Percentiles rank a stretch among this genome's conserved stretches.
These are phyloP conservation scores for Rhizoctonia solani DNA, from an alignment of 1,284 basidiomycete genomes.

Conservation along the genomic window DNA sequence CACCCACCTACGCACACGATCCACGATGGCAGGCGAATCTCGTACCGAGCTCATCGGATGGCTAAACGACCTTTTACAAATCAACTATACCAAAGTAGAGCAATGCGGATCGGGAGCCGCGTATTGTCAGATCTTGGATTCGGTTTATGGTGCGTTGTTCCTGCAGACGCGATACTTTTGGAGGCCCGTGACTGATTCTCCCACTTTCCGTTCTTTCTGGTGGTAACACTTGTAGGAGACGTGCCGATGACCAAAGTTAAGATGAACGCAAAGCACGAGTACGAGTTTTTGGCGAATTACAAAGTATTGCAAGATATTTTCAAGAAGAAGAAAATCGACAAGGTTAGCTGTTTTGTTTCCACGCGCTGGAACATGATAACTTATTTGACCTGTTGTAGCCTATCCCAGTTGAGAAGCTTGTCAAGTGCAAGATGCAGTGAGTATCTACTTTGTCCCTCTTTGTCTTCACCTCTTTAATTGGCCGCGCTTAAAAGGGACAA, in stretches of 20 bases:
- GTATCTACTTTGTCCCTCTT: constrained; percentile 44
- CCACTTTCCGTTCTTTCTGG: too few relatives aligned
- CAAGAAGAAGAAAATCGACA: constrained; percentile 89
- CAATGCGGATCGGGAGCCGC: constrained; percentile 91
- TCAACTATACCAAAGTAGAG: constrained; percentile 92
- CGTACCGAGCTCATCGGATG: constrained; percentile 89
- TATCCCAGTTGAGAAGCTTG: constrained; percentile 88
- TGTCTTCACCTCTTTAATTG: neutral
- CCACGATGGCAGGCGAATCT: constrained; percentile 57
- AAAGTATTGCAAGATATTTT: constrained; percentile 92
- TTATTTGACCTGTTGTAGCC: too few relatives aligned
- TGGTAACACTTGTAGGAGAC: constrained; percentile 68
- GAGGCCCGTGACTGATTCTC: too few relatives aligned
- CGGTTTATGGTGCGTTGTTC: constrained; percentile 73
- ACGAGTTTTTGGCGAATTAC: constrained; percentile 94
- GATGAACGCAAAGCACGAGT: constrained; percentile 93
- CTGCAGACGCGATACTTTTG: constrained; percentile 7
- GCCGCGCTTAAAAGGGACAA: constrained; percentile 70
- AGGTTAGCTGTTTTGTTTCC: constrained; percentile 58
- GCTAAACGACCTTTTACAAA: constrained; percentile 91
- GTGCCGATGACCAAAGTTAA: constrained; percentile 87
- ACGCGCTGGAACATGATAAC: too few relatives aligned
- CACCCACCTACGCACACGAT: too few relatives aligned
- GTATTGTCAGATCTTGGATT: constrained; percentile 92
- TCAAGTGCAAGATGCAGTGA: constrained; percentile 99